Conservation (phyloP, 1,139 yeast species). For the Suhomyces bolitotheri region DNA sequence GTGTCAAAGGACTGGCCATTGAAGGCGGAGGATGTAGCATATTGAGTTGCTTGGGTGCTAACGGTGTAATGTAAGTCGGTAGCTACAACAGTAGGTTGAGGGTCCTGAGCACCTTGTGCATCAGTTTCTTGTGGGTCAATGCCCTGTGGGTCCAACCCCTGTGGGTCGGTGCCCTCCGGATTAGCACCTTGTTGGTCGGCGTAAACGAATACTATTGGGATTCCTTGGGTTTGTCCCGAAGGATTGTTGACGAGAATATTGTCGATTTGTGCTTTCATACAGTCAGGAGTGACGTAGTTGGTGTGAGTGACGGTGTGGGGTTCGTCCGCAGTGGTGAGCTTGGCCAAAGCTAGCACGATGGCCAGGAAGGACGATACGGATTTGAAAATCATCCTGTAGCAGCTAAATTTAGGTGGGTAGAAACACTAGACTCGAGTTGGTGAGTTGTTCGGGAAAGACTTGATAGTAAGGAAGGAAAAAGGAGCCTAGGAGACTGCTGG, state of each 20-base stretch:
- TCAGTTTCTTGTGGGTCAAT: no score
- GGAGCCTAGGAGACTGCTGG: no score
- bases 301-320: conserved; percentile 33
- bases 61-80: conserved; percentile 20
- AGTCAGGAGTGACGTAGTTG: conserved; percentile 32
- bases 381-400: conserved; percentile 17
- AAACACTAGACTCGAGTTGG: neutral
- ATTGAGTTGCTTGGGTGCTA: conserved; percentile 16
- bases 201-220: conserved; percentile 35
- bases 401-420: neutral
- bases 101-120: conserved; percentile 1
- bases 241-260: conserved; percentile 29
- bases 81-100: conserved; percentile 6
- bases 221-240: conserved; percentile 26
- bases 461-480: neutral
- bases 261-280: conserved; percentile 25
- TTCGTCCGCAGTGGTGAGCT: conserved; percentile 14
- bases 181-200: conserved; percentile 16
- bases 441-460: no score
- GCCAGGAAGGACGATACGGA: conserved; percentile 16
- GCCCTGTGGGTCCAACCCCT: neutral
- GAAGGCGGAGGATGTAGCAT: conserved; percentile 4
- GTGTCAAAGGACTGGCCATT: conserved; percentile 15
- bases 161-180: conserved; percentile 1
- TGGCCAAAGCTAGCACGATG: conserved; percentile 12